Conservation (phyloP, 169 alveolate genomes). For the Plasmodium reichenowi region DNA sequence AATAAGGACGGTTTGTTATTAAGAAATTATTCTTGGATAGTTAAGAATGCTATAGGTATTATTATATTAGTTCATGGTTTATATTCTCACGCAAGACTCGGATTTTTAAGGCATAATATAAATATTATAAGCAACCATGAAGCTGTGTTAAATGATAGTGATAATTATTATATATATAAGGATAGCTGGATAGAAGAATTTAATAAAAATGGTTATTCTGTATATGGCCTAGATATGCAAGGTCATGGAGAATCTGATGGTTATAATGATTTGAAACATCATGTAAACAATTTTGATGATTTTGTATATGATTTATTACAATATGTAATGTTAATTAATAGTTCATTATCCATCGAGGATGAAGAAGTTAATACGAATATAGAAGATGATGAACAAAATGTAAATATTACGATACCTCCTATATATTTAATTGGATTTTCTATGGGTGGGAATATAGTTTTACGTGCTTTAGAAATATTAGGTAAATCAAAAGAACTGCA, state of each 20-base stretch:
- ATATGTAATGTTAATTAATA: constrained; percentile 77
- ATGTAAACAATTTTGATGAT: constrained; percentile 77
- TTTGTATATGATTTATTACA: constrained; percentile 80
- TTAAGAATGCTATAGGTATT: constrained; percentile 78
- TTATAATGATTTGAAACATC: constrained; percentile 45
- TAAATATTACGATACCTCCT: constrained; percentile 55
- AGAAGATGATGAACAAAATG: too few species aligned
- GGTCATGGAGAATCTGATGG: constrained; percentile 84
- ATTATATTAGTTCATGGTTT: constrained; percentile 82
- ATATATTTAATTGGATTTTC: constrained; percentile 80
- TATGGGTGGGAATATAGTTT: constrained; percentile 85
- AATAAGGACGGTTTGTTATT: constrained; percentile 77
- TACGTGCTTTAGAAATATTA: constrained; percentile 61
- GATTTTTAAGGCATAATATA: constrained; percentile 79
- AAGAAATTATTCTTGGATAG: constrained; percentile 77
- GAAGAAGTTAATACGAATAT: too few species aligned
- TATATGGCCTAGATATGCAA: constrained; percentile 82
- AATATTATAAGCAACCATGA: constrained; percentile 54
- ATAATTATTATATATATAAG: constrained; percentile 76
- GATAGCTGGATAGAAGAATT: constrained; percentile 79
- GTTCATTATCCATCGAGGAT: constrained; percentile 13
- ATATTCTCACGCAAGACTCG: constrained; percentile 78
- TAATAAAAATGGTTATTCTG: constrained; percentile 77
- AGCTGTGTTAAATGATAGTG: constrained; percentile 49
- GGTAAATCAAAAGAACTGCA: constrained; percentile 31